A percentile compares a stretch with the other conserved stretches of the same genome.
phyloP scores from a whole-genome alignment of 768 basidiomycete species.

The Neoboletus subvelutipes region DNA sequence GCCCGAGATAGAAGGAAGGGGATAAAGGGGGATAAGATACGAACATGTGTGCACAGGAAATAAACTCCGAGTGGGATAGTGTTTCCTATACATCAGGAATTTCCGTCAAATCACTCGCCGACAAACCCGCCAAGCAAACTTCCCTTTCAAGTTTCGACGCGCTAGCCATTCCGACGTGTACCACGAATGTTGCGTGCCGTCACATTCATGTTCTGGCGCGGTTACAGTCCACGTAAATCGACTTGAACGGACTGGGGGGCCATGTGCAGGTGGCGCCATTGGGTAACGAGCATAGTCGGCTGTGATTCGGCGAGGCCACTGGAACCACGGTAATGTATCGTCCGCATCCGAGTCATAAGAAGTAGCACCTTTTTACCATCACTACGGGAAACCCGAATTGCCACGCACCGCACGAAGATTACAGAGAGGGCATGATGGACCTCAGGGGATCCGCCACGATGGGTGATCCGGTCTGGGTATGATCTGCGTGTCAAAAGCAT shows the following conservation, averaged over 20 bases:
- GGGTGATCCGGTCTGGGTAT: not conserved
- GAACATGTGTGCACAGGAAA: not conserved
- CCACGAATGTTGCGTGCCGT: not conserved
- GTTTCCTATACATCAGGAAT: not conserved
- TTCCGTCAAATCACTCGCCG: not conserved
- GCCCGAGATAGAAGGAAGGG: not conserved
- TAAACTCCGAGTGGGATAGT: not conserved
- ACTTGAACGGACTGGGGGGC: not conserved
- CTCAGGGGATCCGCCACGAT: not conserved
- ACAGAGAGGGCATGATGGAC: not conserved
- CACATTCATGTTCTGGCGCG: not conserved
- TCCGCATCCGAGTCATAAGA: not conserved
- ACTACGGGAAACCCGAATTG: not conserved
- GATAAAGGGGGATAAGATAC: not conserved
- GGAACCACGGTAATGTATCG: not conserved
- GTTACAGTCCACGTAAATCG: not conserved
- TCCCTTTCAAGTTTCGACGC: not conserved
- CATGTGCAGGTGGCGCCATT: not conserved
- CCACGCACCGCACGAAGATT: not conserved
- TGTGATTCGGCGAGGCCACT: not conserved
- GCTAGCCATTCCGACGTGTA: not conserved
- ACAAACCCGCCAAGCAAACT: not conserved
- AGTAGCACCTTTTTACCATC: not conserved
- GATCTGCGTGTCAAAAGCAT: not conserved
- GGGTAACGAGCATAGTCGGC: not conserved